Base-by-base conservation (phyloP, 2,329 filamentous ascomycete genomes). In the Sporothrix globosa region DNA sequence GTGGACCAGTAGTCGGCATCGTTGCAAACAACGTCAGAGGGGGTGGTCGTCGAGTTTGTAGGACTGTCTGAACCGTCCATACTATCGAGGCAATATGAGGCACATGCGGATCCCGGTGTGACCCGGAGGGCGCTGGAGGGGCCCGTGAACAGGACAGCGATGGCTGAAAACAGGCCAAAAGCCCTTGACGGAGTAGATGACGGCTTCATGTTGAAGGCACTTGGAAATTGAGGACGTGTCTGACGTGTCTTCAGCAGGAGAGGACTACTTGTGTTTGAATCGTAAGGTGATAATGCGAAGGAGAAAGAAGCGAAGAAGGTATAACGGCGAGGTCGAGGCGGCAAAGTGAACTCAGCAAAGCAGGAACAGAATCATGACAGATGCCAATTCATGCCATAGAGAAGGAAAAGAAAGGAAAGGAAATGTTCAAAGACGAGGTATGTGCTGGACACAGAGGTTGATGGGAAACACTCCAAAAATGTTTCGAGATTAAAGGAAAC, bases 101-200 rank as follows among this genome's bases (percentile, higher is more conserved):
- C 81, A 74, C 86, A 88, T 11, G 79, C 75, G 0, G 86, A 88
- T 11, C 82, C 83, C 0, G 85, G 83, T 1, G 84, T 82, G 1
- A 87, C 82, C 68, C 84, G 78, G 3, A 87, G 77, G 2, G 80
- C 81, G 1, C 13, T 61, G 14, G 3, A 60, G 69, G 56, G 41
- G 4, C 30, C 50, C 69, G 54, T 48, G 75, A 70, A 50, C 75
- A 53, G 30, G 30, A 34, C 17, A 27, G 13, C 34, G 9, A 9
- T 27, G 34, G 14, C 14, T 17, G 34, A 30, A n/a, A 19, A 10
- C 5, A 66, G 46, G 61, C 17, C 34, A 17, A n/a, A 2, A 0
- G 27, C 46, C 46, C 27, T 34, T 52, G 44, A 14, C 27, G n/a
- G 39, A 24, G 39, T 14, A 52, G 3, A n/a, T 4, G 34, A 60